These are phyloP conservation scores for Incumbomyces lentus DNA, from an alignment of 2,329 filamentous ascomycete species.

Conservation along the genomic window DNA sequence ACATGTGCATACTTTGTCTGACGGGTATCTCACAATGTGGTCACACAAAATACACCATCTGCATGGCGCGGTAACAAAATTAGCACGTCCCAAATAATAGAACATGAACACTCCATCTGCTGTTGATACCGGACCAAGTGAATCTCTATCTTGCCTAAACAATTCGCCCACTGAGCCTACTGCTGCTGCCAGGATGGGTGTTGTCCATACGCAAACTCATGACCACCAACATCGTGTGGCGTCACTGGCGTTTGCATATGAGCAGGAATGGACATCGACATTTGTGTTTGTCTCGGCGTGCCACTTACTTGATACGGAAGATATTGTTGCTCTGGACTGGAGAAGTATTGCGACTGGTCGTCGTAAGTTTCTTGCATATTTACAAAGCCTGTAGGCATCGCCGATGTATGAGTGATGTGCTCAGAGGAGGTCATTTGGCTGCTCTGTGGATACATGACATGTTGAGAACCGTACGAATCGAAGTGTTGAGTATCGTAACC, in stretches of 20 bases:
- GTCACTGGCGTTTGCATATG: not conserved
- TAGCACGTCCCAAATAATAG: too few relatives aligned
- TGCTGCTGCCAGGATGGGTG: too few relatives aligned
- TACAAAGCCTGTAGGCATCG: not conserved
- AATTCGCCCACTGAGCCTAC: too few relatives aligned
- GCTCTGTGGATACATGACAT: conserved; percentile 3
- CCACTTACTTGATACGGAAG: not conserved
- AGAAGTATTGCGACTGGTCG: not conserved
- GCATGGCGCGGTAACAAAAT: too few relatives aligned
- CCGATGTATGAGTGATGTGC: not conserved
- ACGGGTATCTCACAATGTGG: too few relatives aligned
- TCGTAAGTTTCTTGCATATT: conserved; percentile 1
- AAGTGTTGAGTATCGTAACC: not conserved
- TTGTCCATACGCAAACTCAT: conserved; percentile 1
- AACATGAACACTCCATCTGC: too few relatives aligned
- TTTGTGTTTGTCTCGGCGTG: not conserved
- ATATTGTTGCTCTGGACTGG: conserved; percentile 3
- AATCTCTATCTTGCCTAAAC: too few relatives aligned
- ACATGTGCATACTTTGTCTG: too few relatives aligned
- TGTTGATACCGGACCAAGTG: too few relatives aligned
- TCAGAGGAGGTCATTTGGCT: not conserved
- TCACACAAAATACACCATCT: too few relatives aligned
- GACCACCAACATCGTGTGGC: not conserved
- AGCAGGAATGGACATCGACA: not conserved
- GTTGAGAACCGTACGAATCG: not conserved